Evolutionary conservation across 495 filamentous ascomycete species (phyloP).

Genomic region (Opeltia flavorubescens): DNA sequence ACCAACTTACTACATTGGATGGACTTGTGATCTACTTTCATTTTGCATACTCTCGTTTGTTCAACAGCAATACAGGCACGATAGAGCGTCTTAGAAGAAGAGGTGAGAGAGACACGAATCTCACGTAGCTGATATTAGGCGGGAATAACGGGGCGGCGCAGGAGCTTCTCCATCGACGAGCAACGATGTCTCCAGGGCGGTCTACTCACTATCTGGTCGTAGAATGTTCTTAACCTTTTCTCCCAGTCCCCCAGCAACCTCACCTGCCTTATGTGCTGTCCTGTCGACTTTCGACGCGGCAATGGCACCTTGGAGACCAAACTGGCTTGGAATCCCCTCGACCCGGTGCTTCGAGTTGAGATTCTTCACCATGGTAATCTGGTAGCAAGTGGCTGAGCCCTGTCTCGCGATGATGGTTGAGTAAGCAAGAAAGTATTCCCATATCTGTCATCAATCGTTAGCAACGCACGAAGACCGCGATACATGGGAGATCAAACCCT

Average conservation of each 20-base stretch:
- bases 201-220: constrained; percentile 9
- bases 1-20: too few species aligned
- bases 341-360: constrained; percentile 91
- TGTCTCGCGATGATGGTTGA: constrained; percentile 90
- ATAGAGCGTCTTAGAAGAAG: too few species aligned
- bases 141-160: too few species aligned
- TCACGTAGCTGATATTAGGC: too few species aligned
- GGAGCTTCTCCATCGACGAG: too few species aligned
- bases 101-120: too few species aligned
- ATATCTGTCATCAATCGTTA: constrained; percentile 46
- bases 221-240: constrained; percentile 15
- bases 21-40: too few species aligned
- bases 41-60: too few species aligned
- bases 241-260: constrained; percentile 11
- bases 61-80: too few species aligned
- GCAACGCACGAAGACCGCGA: background rate
- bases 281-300: constrained; percentile 13
- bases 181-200: too few species aligned
- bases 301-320: constrained; percentile 59
- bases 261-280: constrained; percentile 8
- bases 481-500: constrained; percentile 47
- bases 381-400: constrained; percentile 87
- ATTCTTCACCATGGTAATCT: constrained; percentile 94
- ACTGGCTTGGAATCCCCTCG: constrained; percentile 70
- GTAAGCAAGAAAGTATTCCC: constrained; percentile 94